Conservation (phyloP, 805 yeast species). For the Lachancea dasiensis region DNA sequence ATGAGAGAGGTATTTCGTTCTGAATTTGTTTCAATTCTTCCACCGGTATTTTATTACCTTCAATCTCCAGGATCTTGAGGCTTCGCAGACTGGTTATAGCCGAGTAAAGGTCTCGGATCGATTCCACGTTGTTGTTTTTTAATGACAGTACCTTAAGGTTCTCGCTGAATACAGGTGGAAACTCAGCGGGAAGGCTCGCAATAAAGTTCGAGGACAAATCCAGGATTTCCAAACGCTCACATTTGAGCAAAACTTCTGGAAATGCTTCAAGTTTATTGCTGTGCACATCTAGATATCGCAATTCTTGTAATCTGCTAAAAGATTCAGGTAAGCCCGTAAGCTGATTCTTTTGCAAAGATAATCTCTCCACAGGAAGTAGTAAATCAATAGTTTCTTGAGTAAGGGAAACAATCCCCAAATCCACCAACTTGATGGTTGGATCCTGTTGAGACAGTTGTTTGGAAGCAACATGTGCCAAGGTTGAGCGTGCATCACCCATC, state of each 20-base stretch:
- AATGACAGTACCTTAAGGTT: constrained; percentile 54
- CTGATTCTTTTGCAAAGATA: constrained; percentile 50
- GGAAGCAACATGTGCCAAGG: constrained; percentile 3
- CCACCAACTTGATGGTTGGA: constrained; percentile 36
- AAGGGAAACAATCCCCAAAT: constrained; percentile 34
- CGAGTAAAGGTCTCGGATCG: constrained; percentile 44
- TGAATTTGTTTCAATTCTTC: constrained; percentile 42
- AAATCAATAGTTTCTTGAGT: constrained; percentile 36
- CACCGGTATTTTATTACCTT: constrained; percentile 50
- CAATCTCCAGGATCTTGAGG: constrained; percentile 54
- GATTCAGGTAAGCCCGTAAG: constrained; percentile 43
- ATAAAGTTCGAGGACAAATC: constrained; percentile 59
- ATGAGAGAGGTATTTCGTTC: constrained; percentile 31
- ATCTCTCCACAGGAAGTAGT: constrained; percentile 39
- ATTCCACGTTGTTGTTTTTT: constrained; percentile 47
- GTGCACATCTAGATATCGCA: constrained; percentile 62
- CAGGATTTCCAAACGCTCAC: constrained; percentile 50
- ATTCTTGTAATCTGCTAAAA: constrained; percentile 38
- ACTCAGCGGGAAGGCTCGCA: constrained; percentile 40
- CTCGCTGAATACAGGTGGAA: constrained; percentile 35
- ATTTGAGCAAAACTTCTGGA: constrained; percentile 40
- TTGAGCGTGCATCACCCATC: constrained; percentile 3
- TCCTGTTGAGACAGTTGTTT: constrained; percentile 15
- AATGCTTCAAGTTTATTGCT: constrained; percentile 49
- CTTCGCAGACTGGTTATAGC: constrained; percentile 44